Evolutionary conservation across 345 rosid genomes (phyloP), one percentile per base, ranked within the genome.

Genomic region (Clausena lansium): DNA sequence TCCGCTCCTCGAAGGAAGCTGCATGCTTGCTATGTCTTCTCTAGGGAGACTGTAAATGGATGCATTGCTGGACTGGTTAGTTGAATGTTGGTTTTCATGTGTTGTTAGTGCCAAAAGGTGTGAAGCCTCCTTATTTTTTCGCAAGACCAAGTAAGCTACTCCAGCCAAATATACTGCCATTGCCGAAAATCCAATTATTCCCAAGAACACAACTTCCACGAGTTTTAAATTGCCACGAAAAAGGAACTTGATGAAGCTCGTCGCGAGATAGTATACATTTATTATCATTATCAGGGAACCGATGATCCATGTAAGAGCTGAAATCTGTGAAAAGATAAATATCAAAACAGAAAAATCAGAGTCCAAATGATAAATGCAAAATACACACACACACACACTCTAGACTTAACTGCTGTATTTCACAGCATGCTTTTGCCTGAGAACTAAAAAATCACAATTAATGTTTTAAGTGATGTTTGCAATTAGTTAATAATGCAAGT

Each of bases 281-380:
- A 92, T 95, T 45, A 86, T 84, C 96, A 91, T 93, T 39, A 95
- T 90, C 76, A 93, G 80, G 32, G 85, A 83, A 71, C 97, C 97
- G 47, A 94, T 88, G 80, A 86, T 54, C 98, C 97, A 92, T 5
- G 99, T 93, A 77, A 91, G n/a, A 33, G 86, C 78, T 72, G 97
- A 81, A 77, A 90, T 84, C 98, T 93, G 86, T 60, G 41, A 38
- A 75, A 7, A 39, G 25, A 61, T 6, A 50, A 10, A 10, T 24
- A 55, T 47, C 14, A 22, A 55, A 54, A 55, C 11, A 20, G 32
- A 33, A 30, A 75, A 14, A 68, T 68, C 33, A 70, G 73, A 33
- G 36, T 5, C 24, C 39, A 25, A 66, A 24, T 13, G 25, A 57
- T 35, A 2, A 72, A 55, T 54, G 41, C 69, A 39, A 45, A 68